A percentile compares a stretch with the other conserved stretches of the same genome.
Evolutionary conservation across 768 basidiomycete genomes (phyloP).

Genomic region (Pisolithus microcarpus): DNA sequence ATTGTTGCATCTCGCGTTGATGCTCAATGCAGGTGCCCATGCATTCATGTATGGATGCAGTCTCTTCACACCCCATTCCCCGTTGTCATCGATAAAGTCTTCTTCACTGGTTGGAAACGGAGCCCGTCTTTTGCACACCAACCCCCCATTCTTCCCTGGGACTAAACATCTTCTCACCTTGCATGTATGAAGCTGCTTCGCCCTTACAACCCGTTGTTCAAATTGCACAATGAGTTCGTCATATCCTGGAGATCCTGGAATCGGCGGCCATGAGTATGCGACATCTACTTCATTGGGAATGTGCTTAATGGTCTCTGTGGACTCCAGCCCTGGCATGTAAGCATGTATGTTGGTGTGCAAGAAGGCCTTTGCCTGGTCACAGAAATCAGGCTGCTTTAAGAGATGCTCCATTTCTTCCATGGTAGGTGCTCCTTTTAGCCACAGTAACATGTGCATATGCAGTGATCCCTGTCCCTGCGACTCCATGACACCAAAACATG

Average conservation of each 20-base stretch:
- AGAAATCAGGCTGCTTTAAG: conserved; percentile 15
- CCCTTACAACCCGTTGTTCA: too few species aligned
- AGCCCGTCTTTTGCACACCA: too few species aligned
- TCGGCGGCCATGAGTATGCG: conserved; percentile 27
- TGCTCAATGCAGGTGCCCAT: too few species aligned
- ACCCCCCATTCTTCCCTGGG: too few species aligned
- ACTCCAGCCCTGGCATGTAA: conserved; percentile 5
- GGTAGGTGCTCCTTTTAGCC: neutral
- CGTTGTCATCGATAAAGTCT: too few species aligned
- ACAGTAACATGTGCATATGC: conserved; percentile 7
- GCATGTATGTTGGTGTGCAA: conserved; percentile 18
- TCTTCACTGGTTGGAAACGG: too few species aligned
- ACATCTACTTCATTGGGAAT: conserved; percentile 16
- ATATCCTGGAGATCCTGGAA: conserved; percentile 28
- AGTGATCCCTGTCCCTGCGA: conserved; percentile 35
- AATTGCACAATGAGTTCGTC: neutral
- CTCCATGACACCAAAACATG: conserved; percentile 27
- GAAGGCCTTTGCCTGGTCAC: conserved; percentile 18
- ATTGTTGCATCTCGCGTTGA: conserved; percentile 30
- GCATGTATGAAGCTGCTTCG: too few species aligned
- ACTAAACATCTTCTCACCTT: too few species aligned
- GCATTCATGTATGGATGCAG: too few species aligned
- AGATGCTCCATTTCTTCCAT: neutral
- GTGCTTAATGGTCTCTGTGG: conserved; percentile 12
- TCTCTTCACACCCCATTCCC: too few species aligned